Evolutionary conservation across 306 rosid species (phyloP).

Genomic region (Arachis stenosperma): DNA sequence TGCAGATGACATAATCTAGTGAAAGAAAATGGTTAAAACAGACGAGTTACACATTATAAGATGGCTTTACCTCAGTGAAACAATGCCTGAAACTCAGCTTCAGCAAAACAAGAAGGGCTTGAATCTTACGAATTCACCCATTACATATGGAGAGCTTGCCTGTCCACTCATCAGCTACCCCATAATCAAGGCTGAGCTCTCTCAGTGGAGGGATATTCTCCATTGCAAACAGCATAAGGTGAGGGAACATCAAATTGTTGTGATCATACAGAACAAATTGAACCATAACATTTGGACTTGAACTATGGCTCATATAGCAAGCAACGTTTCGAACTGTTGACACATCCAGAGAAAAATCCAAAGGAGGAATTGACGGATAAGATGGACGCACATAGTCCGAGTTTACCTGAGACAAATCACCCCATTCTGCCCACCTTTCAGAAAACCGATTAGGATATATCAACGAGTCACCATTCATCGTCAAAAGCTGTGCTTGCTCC

Average conservation of each 20-base stretch:
- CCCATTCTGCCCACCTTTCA: constrained; percentile 95
- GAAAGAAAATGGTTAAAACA: constrained; percentile 13
- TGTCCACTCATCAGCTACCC: constrained; percentile 82
- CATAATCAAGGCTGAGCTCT: constrained; percentile 94
- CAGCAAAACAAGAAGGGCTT: constrained; percentile 46
- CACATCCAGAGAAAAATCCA: constrained; percentile 92
- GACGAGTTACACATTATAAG: constrained; percentile 12
- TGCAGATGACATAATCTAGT: constrained; percentile 11
- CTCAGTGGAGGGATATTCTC: constrained; percentile 98
- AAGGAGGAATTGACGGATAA: constrained; percentile 81
- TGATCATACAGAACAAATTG: constrained; percentile 91
- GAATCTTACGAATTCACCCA: constrained; percentile 46
- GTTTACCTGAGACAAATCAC: constrained; percentile 77
- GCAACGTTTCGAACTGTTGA: constrained; percentile 94
- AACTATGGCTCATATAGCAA: constrained; percentile 87
- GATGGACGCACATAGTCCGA: constrained; percentile 72
- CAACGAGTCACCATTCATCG: constrained; percentile 85
- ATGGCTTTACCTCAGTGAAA: constrained; percentile 54
- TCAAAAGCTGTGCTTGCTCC: constrained; percentile 77
- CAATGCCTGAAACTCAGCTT: constrained; percentile 47
- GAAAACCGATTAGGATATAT: constrained; percentile 77
- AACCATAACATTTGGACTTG: constrained; percentile 80
- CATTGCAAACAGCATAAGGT: constrained; percentile 89
- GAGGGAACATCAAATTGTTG: constrained; percentile 95
- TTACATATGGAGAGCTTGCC: constrained; percentile 88